Evolutionary conservation across 306 rosid species (phyloP), one percentile per base, ranked within the genome.

Genomic region (Coriaria nepalensis): DNA sequence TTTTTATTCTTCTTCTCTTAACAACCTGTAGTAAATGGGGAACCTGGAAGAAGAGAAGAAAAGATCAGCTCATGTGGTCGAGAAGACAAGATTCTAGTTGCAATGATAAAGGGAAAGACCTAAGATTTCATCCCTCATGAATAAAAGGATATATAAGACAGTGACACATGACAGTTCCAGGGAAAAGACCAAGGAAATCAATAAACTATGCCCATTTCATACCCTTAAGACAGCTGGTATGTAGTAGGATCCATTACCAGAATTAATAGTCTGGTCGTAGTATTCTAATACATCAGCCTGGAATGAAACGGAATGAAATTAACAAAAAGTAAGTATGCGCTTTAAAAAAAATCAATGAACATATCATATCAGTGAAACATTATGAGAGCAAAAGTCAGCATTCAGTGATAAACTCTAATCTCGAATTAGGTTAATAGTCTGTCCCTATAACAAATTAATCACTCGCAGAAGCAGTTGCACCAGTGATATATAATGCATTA

Each of bases 221-320:
- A 88, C 96, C 88, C 95, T 68, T 65, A 83, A 73, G 35, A 88
- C 96, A 66, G 95, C 96, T 33, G 96, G 96, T 48, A 88, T 88
- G 61, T 83, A 81, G 78, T 67, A 88, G 55, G 94, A 80, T 64
- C 96, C 96, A 52, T 59, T 68, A 6, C 95, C 83, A 38, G 95
- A 88, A 60, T 73, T 88, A 55, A 88, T 95, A 9, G 96, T 83
- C 75, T 78, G 88, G 45, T 76, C 83, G 71, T 88, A 88, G 65
- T 88, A 88, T 72, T 88, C 96, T 47, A 88, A 85, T 6, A 88
- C 95, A 60, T 83, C 95, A 8, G 93, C 96, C 96, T 87, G 85
- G 59, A 61, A 40, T 41, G 29, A 20, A 72, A 63, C n/a, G 33
- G 20, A 57, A 1, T 20, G 29, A 20, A 20, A 20, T 20, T 20